A percentile compares a stretch with the other conserved stretches of the same genome.
Evolutionary conservation across 768 basidiomycete genomes (phyloP).

Genomic region (Mycena haematopus): DNA sequence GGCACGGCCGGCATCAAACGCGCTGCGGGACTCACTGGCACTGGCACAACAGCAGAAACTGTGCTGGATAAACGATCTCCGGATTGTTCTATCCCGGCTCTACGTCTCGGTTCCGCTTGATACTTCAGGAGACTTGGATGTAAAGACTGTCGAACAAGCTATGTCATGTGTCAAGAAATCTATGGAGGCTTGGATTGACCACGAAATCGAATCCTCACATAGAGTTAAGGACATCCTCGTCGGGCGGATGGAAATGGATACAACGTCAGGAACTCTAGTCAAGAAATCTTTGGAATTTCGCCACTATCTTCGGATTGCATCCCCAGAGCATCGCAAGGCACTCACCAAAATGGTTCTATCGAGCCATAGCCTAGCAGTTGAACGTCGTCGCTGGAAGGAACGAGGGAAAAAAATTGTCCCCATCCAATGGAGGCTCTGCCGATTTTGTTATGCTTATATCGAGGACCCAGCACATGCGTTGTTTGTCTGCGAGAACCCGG

Average conservation of each 20-base stretch:
- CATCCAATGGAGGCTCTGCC: neutral
- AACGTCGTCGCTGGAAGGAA: constrained; percentile 4
- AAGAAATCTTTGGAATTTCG: constrained; percentile 11
- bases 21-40: neutral
- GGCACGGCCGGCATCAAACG: neutral
- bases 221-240: no score
- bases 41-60: neutral
- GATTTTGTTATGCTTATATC: neutral
- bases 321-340: neutral
- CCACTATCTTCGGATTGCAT: neutral
- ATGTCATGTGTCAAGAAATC: no score
- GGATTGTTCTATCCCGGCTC: neutral
- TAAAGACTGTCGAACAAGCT: no score
- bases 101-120: neutral
- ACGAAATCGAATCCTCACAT: no score
- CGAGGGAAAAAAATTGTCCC: neutral
- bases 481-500: no score
- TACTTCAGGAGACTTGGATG: neutral
- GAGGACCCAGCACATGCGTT: constrained; percentile 1
- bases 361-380: constrained; percentile 4
- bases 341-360: neutral
- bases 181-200: no score
- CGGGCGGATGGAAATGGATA: no score
- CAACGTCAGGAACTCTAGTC: no score
- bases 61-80: neutral